Conservation (phyloP, 1,284 basidiomycete species). For the Heterobasidion annosum region DNA sequence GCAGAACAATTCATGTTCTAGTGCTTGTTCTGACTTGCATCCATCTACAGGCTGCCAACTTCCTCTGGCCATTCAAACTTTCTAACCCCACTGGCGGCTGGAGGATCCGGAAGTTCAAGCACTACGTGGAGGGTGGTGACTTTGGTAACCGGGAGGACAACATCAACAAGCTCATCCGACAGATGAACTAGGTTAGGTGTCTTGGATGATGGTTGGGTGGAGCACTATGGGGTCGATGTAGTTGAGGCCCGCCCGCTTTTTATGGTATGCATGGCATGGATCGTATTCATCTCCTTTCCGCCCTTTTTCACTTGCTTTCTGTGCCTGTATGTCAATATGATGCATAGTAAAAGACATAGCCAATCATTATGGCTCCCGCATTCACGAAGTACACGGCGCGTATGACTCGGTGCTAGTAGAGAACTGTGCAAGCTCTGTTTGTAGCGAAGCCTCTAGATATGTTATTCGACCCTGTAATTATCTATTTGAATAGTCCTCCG, state of each 20-base stretch:
- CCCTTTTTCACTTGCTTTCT: conserved; percentile 12
- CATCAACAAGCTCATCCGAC: conserved; percentile 96
- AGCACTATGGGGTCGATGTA: conserved; percentile 17
- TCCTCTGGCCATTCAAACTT: conserved; percentile 99
- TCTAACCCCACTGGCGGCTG: conserved; percentile 98
- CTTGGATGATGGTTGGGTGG: conserved; percentile 15
- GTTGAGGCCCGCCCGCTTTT: neutral
- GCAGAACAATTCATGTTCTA: neutral
- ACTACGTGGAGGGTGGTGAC: conserved; percentile 92
- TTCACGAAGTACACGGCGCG: neutral
- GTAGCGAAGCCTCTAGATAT: too few relatives aligned
- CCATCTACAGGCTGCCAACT: conserved; percentile 68
- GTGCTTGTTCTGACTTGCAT: conserved; percentile 1
- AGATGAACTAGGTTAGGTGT: conserved; percentile 73
- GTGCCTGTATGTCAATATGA: conserved; percentile 14
- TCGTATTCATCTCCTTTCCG: conserved; percentile 3
- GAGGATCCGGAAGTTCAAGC: conserved; percentile 95
- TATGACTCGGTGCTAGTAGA: neutral
- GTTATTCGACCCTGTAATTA: too few relatives aligned
- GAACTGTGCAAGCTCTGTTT: too few relatives aligned
- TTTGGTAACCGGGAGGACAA: conserved; percentile 92
- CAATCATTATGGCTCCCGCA: neutral
- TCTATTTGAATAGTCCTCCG: too few relatives aligned
- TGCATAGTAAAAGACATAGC: conserved; percentile 13
- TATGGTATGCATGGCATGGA: conserved; percentile 26